Evolutionary conservation across 345 rosid genomes (phyloP), one percentile per base, ranked within the genome.

Genomic region (Hibiscus mutabilis): DNA sequence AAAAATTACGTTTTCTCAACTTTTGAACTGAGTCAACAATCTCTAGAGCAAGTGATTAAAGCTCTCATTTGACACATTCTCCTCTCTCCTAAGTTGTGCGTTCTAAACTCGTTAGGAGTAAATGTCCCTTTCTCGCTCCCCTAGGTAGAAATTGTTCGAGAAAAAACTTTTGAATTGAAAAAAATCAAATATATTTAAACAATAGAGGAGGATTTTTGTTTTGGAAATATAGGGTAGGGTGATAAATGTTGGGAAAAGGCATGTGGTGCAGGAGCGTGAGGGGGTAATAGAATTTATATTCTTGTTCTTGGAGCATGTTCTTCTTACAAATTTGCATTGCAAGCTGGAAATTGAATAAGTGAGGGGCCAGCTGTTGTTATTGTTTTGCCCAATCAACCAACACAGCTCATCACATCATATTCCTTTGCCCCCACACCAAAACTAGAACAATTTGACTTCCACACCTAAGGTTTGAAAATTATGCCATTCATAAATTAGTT

Each of bases 391-490:
- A 29, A 29, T 56, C 51, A 55, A 57, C 16, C 51, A 37, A 22
- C 33, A 24, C 66, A 71, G 66, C 74, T 57, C 55, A 71, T 66
- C 52, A 15, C 65, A 60, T 42, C 15, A 62, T 1, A 62, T 14
- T 59, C 27, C 73, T 21, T 21, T 21, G 24, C n/a, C 42, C 62
- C 35, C 21, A 1, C 27, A 21, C 3, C 27, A 22, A 56, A 56
- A 22, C 4, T 57, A 22, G 5, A 57, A 12, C 16, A 57, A 10
- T 10, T 57, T 57, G 61, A 57, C 61, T 57, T 57, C 24, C 14
- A 21, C 0, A 10, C 22, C 11, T 3, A 21, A 2, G 42, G 8
- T 8, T 53, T 53, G 24, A 53, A 9, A 51, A 53, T 7, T 7
- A 18, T 52, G 56, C n/a, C 56, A 52, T 35, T 35, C 1, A 1